Evolutionary conservation across 257 asterid species (phyloP).

Genomic region (Nyctanthes arbortristis): DNA sequence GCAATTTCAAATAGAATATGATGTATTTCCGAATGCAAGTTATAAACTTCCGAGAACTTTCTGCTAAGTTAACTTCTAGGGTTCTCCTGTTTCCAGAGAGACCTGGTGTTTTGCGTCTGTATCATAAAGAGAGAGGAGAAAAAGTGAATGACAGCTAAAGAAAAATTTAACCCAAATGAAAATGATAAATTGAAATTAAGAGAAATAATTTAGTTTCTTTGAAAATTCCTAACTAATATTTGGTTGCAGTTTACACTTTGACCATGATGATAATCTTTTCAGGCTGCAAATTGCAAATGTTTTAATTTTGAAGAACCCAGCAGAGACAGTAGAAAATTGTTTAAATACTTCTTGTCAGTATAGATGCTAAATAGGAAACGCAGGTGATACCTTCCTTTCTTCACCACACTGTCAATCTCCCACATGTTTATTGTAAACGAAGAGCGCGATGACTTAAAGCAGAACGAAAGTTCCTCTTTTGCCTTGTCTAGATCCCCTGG

Average conservation of each 20-base stretch:
- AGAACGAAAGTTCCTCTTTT: constrained; percentile 94
- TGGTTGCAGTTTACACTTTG: constrained; percentile 15
- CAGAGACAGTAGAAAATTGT: constrained; percentile 11
- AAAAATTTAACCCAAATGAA: constrained; percentile 8
- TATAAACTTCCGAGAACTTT: constrained; percentile 93
- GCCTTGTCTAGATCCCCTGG: constrained; percentile 86
- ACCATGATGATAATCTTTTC: background rate
- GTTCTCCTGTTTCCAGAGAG: constrained; percentile 74
- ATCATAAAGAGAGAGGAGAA: constrained; percentile 24
- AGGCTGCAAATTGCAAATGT: constrained; percentile 12
- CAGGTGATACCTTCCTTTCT: constrained; percentile 78
- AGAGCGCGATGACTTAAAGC: constrained; percentile 93
- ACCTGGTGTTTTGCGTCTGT: constrained; percentile 83
- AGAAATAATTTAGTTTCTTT: background rate
- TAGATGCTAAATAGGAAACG: constrained; percentile 20
- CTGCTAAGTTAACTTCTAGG: constrained; percentile 92
- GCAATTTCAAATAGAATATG: constrained; percentile 74
- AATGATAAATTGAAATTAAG: constrained; percentile 12
- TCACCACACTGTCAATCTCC: constrained; percentile 97
- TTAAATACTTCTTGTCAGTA: background rate
- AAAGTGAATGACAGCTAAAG: background rate
- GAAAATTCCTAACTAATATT: background rate
- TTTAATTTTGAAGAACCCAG: constrained; percentile 15
- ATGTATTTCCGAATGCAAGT: constrained; percentile 96
- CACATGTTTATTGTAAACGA: constrained; percentile 95